These are phyloP conservation scores for Penicillium sp. DNA, from an alignment of 2,329 filamentous ascomycete species.

Conservation along the genomic window DNA sequence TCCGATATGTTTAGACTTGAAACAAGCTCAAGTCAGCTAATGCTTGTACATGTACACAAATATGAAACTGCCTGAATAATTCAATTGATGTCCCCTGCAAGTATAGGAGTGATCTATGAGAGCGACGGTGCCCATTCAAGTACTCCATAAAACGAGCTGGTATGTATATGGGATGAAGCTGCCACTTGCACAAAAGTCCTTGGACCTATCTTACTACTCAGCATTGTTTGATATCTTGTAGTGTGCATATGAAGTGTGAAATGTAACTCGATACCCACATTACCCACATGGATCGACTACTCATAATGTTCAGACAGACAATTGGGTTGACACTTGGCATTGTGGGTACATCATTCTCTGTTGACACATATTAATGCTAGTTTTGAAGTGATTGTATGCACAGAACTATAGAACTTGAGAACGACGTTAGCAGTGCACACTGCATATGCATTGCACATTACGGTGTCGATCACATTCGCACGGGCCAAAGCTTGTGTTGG, in stretches of 20 bases:
- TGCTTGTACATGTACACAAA: slow-evolving; percentile 10
- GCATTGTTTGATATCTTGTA: no score
- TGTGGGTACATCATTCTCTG: background rate
- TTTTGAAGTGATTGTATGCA: no score
- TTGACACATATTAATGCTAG: no score
- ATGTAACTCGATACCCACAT: background rate
- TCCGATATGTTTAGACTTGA: background rate
- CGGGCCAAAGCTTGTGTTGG: slow-evolving; percentile 7
- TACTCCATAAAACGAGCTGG: background rate
- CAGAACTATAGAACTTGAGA: no score
- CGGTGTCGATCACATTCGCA: background rate
- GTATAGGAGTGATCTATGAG: background rate
- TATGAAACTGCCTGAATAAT: background rate
- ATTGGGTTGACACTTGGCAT: background rate
- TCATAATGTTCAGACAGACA: background rate
- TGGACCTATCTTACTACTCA: no score
- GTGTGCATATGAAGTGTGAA: no score
- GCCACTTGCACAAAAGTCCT: no score
- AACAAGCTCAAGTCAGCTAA: background rate
- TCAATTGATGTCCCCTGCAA: background rate
- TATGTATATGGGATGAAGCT: no score
- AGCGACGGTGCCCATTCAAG: background rate
- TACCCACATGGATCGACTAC: background rate
- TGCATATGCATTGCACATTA: background rate
- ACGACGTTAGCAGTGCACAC: background rate